phyloP scores from a whole-genome alignment of 768 basidiomycete genomes.

The Auriscalpium microsporum region DNA sequence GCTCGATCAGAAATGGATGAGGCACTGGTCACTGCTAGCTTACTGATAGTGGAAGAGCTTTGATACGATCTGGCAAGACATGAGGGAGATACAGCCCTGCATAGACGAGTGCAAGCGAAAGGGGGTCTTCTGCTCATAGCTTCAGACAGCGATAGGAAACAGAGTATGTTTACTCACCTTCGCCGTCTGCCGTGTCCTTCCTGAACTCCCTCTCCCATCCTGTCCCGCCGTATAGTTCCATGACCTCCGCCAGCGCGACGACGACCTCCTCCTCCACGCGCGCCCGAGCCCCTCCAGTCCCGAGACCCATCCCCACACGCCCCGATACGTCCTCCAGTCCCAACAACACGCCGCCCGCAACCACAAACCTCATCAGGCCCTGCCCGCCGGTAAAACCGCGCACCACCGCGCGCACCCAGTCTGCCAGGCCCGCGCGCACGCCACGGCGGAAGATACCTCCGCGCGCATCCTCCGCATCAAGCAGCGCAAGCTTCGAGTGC shows the following conservation, averaged over 20 bases:
- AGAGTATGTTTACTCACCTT: constrained; percentile 17
- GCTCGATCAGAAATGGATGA: background rate
- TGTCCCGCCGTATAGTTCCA: constrained; percentile 45
- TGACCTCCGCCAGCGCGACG: constrained; percentile 64
- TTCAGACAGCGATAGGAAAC: background rate
- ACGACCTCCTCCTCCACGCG: constrained; percentile 57
- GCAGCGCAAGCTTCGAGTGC: constrained; percentile 40
- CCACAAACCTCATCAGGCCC: constrained; percentile 51
- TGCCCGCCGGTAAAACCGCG: constrained; percentile 61
- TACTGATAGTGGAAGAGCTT: constrained; percentile 50
- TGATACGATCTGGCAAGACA: constrained; percentile 45
- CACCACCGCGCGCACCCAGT: constrained; percentile 45
- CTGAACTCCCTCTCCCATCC: constrained; percentile 67
- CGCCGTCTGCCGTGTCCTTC: constrained; percentile 37
- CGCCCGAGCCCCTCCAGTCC: constrained; percentile 25
- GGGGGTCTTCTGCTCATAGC: constrained; percentile 14
- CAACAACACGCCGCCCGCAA: constrained; percentile 53
- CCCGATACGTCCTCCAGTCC: constrained; percentile 49
- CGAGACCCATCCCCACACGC: constrained; percentile 22
- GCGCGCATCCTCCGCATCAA: constrained; percentile 25
- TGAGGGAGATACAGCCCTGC: constrained; percentile 53
- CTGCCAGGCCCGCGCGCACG: constrained; percentile 14
- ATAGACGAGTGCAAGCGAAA: constrained; percentile 31
- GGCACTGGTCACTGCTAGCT: constrained; percentile 15
- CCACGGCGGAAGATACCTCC: constrained; percentile 15